phyloP scores from a whole-genome alignment of 2,329 filamentous ascomycete genomes.

The Penicillium frequentans region DNA sequence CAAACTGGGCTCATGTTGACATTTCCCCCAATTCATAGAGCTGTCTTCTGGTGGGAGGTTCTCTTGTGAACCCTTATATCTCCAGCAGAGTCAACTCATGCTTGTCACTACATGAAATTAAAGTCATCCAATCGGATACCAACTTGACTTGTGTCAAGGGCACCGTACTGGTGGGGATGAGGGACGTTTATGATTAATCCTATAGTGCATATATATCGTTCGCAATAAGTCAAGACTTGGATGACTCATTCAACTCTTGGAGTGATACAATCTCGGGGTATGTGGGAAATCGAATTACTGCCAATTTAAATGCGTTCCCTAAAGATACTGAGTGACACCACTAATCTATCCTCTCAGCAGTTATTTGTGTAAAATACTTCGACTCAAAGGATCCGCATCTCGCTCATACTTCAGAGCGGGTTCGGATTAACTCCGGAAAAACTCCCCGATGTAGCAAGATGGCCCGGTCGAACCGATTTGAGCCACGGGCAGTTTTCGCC shows the following conservation, averaged over 20 bases:
- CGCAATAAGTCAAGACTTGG: too few species aligned
- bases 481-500: slow-evolving; percentile 13
- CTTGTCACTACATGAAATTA: neutral
- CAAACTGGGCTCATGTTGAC: neutral
- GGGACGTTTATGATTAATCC: neutral
- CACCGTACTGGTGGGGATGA: neutral
- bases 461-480: slow-evolving; percentile 13
- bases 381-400: neutral
- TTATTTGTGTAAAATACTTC: neutral
- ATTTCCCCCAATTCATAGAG: neutral
- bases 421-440: slow-evolving; percentile 23
- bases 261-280: too few species aligned
- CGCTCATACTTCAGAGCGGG: neutral
- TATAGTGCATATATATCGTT: neutral
- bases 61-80: neutral
- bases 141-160: neutral
- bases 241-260: too few species aligned
- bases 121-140: neutral
- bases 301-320: too few species aligned
- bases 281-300: too few species aligned
- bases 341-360: neutral
- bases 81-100: neutral
- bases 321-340: too few species aligned
- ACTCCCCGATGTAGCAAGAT: slow-evolving; percentile 13
- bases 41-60: neutral